These are phyloP conservation scores for Fusarium beomiforme DNA, from an alignment of 2,329 filamentous ascomycete genomes.

Conservation along the genomic window DNA sequence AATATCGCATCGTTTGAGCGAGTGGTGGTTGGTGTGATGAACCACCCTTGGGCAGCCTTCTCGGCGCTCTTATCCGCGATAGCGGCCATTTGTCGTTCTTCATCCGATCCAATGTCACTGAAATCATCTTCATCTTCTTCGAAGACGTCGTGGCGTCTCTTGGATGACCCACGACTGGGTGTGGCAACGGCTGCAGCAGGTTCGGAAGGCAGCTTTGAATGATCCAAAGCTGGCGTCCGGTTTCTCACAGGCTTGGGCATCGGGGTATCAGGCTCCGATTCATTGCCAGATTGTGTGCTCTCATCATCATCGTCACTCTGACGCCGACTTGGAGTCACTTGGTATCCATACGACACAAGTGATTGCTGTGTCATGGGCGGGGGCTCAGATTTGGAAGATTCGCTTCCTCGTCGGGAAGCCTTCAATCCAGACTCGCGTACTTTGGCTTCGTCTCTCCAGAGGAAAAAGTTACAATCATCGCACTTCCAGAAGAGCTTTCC, in stretches of 20 bases:
- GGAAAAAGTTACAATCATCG: constrained; percentile 56
- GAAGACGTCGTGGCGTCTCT: constrained; percentile 44
- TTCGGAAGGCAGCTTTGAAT: neutral
- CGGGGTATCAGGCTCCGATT: constrained; percentile 9
- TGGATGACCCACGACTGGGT: constrained; percentile 38
- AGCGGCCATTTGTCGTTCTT: constrained; percentile 50
- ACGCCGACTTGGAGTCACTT: constrained; percentile 35
- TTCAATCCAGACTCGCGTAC: constrained; percentile 42
- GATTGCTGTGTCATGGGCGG: constrained; percentile 45
- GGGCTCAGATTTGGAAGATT: constrained; percentile 38
- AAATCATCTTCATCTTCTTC: constrained; percentile 46
- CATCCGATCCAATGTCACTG: constrained; percentile 51
- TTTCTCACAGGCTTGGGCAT: neutral
- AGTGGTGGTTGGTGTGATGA: constrained; percentile 42
- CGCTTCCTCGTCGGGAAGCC: constrained; percentile 3
- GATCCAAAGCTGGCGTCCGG: neutral
- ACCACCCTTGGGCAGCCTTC: constrained; percentile 27
- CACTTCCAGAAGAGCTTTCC: constrained; percentile 57
- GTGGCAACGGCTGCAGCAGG: constrained; percentile 14
- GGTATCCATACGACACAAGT: constrained; percentile 46
- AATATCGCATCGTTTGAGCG: constrained; percentile 39
- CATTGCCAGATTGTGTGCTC: constrained; percentile 23
- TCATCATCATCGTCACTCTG: constrained; percentile 11
- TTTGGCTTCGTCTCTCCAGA: constrained; percentile 55
- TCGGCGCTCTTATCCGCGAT: constrained; percentile 50